phyloP scores from a whole-genome alignment of 2,329 filamentous ascomycete species.

The Colletotrichum melonis region DNA sequence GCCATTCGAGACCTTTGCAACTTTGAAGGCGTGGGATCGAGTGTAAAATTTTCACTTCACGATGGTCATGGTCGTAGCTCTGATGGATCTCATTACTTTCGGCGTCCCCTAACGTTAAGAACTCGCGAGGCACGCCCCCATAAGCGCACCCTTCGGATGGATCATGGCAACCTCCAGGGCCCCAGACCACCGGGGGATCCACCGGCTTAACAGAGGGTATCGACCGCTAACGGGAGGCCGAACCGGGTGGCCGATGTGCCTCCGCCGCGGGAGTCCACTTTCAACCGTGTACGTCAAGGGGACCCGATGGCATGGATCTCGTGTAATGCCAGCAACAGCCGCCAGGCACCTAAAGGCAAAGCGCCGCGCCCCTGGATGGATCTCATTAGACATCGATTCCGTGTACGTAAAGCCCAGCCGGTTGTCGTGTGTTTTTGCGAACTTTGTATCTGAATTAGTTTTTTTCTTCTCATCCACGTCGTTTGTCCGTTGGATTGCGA shows the following conservation, averaged over 20 bases:
- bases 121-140: slow-evolving; percentile 33
- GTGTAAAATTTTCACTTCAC: slow-evolving; percentile 33
- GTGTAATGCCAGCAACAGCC: slow-evolving; percentile 28
- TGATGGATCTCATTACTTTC: slow-evolving; percentile 33
- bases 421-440: slow-evolving; percentile 27
- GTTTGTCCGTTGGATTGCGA: slow-evolving; percentile 20
- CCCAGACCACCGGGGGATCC: slow-evolving; percentile 25
- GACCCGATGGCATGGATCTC: slow-evolving; percentile 36
- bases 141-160: slow-evolving; percentile 25
- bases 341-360: slow-evolving; percentile 36
- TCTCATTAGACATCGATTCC: slow-evolving; percentile 37
- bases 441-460: slow-evolving; percentile 19
- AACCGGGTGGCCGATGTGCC: slow-evolving; percentile 33
- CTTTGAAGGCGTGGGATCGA: background rate
- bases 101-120: slow-evolving; percentile 37
- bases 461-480: slow-evolving; percentile 15
- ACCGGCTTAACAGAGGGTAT: slow-evolving; percentile 24
- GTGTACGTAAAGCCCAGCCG: slow-evolving; percentile 37
- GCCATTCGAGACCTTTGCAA: background rate
- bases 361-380: slow-evolving; percentile 36
- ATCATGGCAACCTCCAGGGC: background rate
- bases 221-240: slow-evolving; percentile 35
- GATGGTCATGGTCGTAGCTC: slow-evolving; percentile 25
- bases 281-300: slow-evolving; percentile 37
- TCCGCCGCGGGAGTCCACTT: slow-evolving; percentile 28